Base-by-base conservation (phyloP, 2,329 filamentous ascomycete genomes). In the Amphichorda felina region DNA sequence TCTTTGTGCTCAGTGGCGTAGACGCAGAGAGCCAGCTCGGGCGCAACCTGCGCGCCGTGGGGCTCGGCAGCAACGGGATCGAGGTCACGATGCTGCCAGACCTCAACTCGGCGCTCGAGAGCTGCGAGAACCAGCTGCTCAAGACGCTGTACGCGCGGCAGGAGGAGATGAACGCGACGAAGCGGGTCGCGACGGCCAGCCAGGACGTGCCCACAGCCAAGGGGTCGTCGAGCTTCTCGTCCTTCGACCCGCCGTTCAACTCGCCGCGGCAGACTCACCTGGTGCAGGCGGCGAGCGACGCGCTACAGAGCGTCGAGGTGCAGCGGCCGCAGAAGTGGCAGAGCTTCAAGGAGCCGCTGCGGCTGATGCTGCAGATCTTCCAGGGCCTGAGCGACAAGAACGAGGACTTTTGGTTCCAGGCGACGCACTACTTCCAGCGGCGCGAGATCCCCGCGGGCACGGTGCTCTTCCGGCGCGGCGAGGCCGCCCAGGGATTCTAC, bases 341-440 rank as follows among this genome's bases (percentile, higher is more conserved):
- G 48, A 76, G 78, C 45, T 93, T 95, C 55, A 84, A 83, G 44
- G 87, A 95, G 52, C 91, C 91, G 0, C 72, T 96, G 7, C 82
- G 85, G 2, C 75, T 98, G 32, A 85, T 98, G 56, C 70, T 98
- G 17, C 89, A 95, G 54, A 85, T 91, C n/a, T 96, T 98, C 61
- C 82, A 91, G 51, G 83, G 86, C 30, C 65, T 95, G 10, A 93
- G 84, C 35, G 66, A 76, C 35, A 78, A 83, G 55, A 91, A 89
- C 50, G 87, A 94, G 55, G 88, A 95, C 56, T 96, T 96, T 54
- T 98, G 91, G 91, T 89, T 88, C 57, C 75, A 75, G 2, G 79
- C 79, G 0, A 75, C 75, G 4, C 65, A 72, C 0, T 96, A 82
- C 60, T 95, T 98, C 51, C 60, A 64, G 27, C 74, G 75, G 30